Percentiles rank a stretch among this genome's conserved stretches.
Conservation (phyloP, 139 green algal genomes). For the Haematococcus lacustris region DNA sequence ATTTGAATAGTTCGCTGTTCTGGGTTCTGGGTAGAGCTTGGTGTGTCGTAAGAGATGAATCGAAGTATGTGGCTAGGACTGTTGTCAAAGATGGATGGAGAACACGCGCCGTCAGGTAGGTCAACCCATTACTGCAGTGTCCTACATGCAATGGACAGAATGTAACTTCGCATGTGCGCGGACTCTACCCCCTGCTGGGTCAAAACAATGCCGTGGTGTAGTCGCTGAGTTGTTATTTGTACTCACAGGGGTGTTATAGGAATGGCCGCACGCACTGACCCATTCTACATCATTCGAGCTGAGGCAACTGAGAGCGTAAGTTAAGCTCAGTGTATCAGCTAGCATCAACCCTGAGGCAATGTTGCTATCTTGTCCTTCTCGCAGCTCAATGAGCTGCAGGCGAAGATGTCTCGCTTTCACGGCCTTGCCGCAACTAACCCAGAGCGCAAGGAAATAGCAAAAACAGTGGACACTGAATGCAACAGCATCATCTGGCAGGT, state of each 20-base stretch:
- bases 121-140: background rate
- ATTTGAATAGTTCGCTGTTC: too few relatives aligned
- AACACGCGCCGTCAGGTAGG: slow-evolving; percentile 45
- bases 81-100: slow-evolving; percentile 60
- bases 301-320: slow-evolving; percentile 36
- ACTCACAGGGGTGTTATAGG: too few relatives aligned
- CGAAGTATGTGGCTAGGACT: too few relatives aligned
- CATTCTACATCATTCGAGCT: slow-evolving; percentile 45
- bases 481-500: slow-evolving; percentile 46
- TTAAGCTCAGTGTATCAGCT: too few relatives aligned
- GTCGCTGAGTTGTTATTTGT: too few relatives aligned
- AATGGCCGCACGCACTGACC: slow-evolving; percentile 22
- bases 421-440: slow-evolving; percentile 41
- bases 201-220: too few relatives aligned
- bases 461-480: slow-evolving; percentile 29
- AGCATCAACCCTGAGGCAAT: too few relatives aligned
- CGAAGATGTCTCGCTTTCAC: slow-evolving; percentile 47
- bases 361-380: too few relatives aligned
- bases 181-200: slow-evolving; percentile 3
- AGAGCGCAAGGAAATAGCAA: slow-evolving; percentile 36
- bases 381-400: slow-evolving; percentile 49
- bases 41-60: too few relatives aligned
- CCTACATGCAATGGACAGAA: background rate
- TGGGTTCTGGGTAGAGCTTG: too few relatives aligned
- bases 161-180: background rate